Percentiles rank a stretch among this genome's conserved stretches.
Conservation (phyloP, 495 filamentous ascomycete species). For the Penicillium taxi region DNA sequence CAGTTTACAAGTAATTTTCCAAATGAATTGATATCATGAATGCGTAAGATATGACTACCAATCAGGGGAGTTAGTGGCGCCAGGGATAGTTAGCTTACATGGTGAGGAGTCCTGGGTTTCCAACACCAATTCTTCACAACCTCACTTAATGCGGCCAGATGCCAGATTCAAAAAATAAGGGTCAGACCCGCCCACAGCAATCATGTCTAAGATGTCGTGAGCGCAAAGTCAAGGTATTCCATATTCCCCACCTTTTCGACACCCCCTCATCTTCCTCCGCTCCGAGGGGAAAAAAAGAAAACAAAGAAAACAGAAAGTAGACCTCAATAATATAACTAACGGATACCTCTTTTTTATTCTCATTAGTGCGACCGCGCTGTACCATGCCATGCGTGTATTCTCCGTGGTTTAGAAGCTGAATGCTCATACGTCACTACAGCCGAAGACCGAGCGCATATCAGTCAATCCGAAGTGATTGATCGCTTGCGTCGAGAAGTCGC, state of each 20-base stretch:
- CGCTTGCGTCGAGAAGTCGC: conserved; percentile 23
- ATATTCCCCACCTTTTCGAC: too few relatives aligned
- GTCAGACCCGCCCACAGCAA: conserved; percentile 25
- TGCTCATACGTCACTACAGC: conserved; percentile 27
- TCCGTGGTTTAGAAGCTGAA: conserved; percentile 25
- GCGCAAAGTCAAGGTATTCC: conserved; percentile 35
- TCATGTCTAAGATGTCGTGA: conserved; percentile 29
- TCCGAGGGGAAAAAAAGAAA: background rate
- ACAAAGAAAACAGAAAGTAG: too few relatives aligned
- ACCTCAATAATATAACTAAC: too few relatives aligned
- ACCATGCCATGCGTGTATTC: conserved; percentile 25
- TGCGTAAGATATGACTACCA: too few relatives aligned
- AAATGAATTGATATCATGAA: too few relatives aligned
- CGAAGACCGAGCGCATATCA: conserved; percentile 30
- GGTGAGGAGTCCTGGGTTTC: too few relatives aligned
- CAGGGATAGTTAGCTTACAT: too few relatives aligned
- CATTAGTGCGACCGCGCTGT: conserved; percentile 26
- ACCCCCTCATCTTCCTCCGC: conserved; percentile 17
- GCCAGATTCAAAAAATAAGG: conserved; percentile 19
- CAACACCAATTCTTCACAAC: background rate
- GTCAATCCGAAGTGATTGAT: conserved; percentile 27
- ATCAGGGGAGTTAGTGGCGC: too few relatives aligned
- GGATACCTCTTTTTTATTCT: conserved; percentile 1
- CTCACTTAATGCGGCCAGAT: conserved; percentile 3
- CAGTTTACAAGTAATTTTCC: too few relatives aligned